Conservation (phyloP, 1,284 basidiomycete species). For the Blastosporella zonata region DNA sequence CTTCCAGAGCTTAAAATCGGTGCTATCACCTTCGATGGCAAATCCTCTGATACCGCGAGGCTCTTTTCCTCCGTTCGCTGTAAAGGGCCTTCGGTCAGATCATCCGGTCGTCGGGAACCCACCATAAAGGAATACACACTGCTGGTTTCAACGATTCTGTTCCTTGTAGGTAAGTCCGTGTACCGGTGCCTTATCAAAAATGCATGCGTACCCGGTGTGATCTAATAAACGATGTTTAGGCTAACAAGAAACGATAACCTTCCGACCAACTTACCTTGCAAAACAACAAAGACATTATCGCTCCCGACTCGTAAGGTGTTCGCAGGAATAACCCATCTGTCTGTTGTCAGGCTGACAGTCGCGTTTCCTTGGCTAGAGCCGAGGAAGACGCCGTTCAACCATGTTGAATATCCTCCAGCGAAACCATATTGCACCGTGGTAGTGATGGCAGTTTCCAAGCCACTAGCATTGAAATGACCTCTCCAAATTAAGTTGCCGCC, state of each 20-base stretch:
- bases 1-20: conserved; percentile 44
- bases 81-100: background rate
- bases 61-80: conserved; percentile 47
- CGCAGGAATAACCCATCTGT: conserved; percentile 39
- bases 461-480: conserved; percentile 47
- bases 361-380: conserved; percentile 45
- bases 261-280: conserved; percentile 42
- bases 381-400: conserved; percentile 49
- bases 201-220: conserved; percentile 40
- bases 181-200: background rate
- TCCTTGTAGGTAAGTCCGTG: background rate
- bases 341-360: conserved; percentile 38
- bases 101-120: background rate
- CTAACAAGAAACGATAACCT: background rate
- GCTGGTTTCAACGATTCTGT: conserved; percentile 43
- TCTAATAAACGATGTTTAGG: conserved; percentile 28
- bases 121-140: conserved; percentile 29
- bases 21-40: conserved; percentile 38
- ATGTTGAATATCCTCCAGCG: conserved; percentile 48
- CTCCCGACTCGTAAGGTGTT: conserved; percentile 31
- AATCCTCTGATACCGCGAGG: conserved; percentile 52
- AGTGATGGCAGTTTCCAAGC: conserved; percentile 40
- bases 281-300: conserved; percentile 47
- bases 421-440: conserved; percentile 48
- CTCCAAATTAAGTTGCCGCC: conserved; percentile 50